Base-by-base conservation (phyloP, 2,329 filamentous ascomycete genomes). In the Sordariomycetes sp. region DNA sequence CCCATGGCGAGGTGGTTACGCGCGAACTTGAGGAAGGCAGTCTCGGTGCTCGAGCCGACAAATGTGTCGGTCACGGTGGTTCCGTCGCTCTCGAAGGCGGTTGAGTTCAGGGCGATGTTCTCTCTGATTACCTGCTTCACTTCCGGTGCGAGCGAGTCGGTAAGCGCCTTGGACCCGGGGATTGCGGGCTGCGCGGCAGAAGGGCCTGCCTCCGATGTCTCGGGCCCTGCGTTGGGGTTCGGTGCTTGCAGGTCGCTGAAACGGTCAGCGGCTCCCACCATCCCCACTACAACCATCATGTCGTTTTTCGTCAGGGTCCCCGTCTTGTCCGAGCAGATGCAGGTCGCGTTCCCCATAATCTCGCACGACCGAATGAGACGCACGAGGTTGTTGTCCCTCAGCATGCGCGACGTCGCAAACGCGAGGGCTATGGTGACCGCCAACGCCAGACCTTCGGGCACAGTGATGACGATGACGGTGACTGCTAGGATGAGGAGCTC, bases 301-400 rank as follows among this genome's bases (percentile, higher is more conserved):
- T 80, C 79, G 62, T 85, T 85, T 62, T 83, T 78, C 0, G 83
- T 86, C 24, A 87, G 71, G 1, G 83, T 87, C 3, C 83, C 83
- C 0, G 83, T 86, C 67, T 87, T 87, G 64, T 86, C 83, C 0
- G 82, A 85, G 65, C 83, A 86, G 54, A 86, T 78, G 8, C 78
- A 82, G 0, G 82, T 85, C 10, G 81, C 81, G 63, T 84, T 85
- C 8, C 82, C 82, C 82, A 85, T 85, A 6, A 80, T 83, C 63
- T 85, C 82, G 62, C 81, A 83, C 1, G 82, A 81, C 55, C 79
- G 75, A 37, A 85, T 69, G 35, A 81, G 71, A 14, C 82, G 79
- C 53, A 85, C 82, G 53, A 85, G 66, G 60, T 85, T 85, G 62
- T 85, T 83, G 62, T 85, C 82, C 65, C 78, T 79, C 14, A 85